Percentiles rank a stretch among this genome's conserved stretches.
Conservation (phyloP, 192 early-diverging fungal species). For the Coemansia sp. region DNA sequence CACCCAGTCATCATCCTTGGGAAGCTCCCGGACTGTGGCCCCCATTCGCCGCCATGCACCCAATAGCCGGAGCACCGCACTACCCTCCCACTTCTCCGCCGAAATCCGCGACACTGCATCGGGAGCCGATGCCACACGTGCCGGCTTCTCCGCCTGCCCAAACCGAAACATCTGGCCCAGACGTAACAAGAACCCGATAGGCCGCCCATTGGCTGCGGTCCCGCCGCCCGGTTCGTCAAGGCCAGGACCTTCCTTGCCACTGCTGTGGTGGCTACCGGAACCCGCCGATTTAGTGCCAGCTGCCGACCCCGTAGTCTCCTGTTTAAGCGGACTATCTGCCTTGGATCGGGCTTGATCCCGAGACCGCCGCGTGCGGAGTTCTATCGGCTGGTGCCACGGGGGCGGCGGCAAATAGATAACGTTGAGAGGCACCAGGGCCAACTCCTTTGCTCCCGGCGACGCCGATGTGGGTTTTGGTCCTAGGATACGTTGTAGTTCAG, state of each 20-base stretch:
- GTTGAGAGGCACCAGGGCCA: constrained; percentile 35
- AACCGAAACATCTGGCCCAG: not conserved
- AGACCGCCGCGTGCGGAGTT: not conserved
- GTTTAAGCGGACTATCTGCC: not conserved
- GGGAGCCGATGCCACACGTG: not conserved
- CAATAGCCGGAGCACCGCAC: not conserved
- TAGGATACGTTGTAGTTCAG: constrained; percentile 11
- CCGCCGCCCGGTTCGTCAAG: no score
- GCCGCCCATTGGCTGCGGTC: no score
- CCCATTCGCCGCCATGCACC: constrained; percentile 6
- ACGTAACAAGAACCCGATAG: not conserved
- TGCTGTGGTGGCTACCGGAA: not conserved
- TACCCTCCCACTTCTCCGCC: constrained; percentile 11
- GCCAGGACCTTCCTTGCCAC: not conserved
- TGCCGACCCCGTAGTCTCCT: no score
- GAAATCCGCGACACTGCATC: constrained; percentile 3
- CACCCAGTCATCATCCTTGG: constrained; percentile 39
- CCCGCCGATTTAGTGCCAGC: no score
- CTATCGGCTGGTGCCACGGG: constrained; percentile 32
- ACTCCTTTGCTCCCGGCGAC: not conserved
- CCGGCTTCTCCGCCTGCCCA: not conserved
- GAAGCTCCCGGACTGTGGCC: constrained; percentile 5
- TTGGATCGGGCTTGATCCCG: not conserved
- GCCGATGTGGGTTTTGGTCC: constrained; percentile 3
- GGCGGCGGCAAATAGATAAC: constrained; percentile 42